phyloP scores from a whole-genome alignment of 1,139 yeast species.

The Candida glucosophila region DNA sequence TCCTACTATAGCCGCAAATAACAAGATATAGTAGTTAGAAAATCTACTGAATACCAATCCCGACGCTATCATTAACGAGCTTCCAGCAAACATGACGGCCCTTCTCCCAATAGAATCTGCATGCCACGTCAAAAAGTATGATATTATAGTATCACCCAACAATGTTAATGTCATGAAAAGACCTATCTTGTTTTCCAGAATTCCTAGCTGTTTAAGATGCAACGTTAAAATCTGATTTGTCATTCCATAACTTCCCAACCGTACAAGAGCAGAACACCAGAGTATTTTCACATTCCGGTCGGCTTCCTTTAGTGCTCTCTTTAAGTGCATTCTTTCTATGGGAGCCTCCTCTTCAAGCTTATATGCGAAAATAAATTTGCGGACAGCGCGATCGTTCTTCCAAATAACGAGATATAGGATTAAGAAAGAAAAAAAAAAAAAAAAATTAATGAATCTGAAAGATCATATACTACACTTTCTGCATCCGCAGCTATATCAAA shows the following conservation, averaged over 20 bases:
- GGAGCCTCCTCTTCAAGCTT: too few relatives aligned
- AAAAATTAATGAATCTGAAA: too few relatives aligned
- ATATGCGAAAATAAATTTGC: too few relatives aligned
- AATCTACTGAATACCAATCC: conserved; percentile 53
- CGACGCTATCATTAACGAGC: conserved; percentile 60
- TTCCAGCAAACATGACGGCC: conserved; percentile 54
- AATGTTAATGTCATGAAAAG: conserved; percentile 76
- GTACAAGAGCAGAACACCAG: conserved; percentile 61
- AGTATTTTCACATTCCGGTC: conserved; percentile 60
- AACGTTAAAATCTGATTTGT: conserved; percentile 75
- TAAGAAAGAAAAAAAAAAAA: too few relatives aligned
- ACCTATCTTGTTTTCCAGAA: conserved; percentile 58
- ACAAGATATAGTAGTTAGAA: conserved; percentile 43
- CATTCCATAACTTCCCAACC: conserved; percentile 73
- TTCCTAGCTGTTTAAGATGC: conserved; percentile 49
- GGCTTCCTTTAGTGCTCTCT: too few relatives aligned
- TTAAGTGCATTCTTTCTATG: too few relatives aligned
- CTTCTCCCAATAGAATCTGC: conserved; percentile 75
- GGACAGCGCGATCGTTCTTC: too few relatives aligned
- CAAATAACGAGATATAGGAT: too few relatives aligned
- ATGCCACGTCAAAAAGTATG: conserved; percentile 67
- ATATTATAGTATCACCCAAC: conserved; percentile 69
- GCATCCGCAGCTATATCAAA: too few relatives aligned
- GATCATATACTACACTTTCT: too few relatives aligned
- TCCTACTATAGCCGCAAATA: conserved; percentile 48